These are phyloP conservation scores for Alternaria metachromatica DNA, from an alignment of 2,329 filamentous ascomycete species.

Conservation along the genomic window DNA sequence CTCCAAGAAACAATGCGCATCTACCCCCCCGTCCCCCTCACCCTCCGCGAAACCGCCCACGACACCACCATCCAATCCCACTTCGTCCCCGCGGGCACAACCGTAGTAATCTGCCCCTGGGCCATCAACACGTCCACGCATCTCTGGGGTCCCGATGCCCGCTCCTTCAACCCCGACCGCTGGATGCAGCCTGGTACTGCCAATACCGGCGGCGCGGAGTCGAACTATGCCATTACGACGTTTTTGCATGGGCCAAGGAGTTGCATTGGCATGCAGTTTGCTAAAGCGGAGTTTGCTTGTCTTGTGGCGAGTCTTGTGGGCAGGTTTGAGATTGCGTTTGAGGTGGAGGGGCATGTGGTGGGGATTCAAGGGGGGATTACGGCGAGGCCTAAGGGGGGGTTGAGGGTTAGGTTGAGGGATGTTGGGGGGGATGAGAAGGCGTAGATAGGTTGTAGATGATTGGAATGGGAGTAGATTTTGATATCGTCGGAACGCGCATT, in stretches of 20 bases:
- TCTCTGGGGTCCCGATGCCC: constrained; percentile 79
- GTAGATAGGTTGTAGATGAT: neutral
- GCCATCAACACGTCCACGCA: constrained; percentile 72
- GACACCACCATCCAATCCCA: constrained; percentile 72
- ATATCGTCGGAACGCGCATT: too few species aligned
- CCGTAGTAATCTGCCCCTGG: constrained; percentile 68
- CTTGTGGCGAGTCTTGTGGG: constrained; percentile 79
- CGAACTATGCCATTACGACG: constrained; percentile 79
- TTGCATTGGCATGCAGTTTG: constrained; percentile 84
- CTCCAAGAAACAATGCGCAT: constrained; percentile 79
- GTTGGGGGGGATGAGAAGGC: neutral
- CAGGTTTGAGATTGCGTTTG: constrained; percentile 72
- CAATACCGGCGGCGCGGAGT: constrained; percentile 73
- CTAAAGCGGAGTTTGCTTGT: constrained; percentile 83
- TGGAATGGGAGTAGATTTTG: too few species aligned
- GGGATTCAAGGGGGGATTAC: constrained; percentile 75
- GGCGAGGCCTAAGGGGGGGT: constrained; percentile 72
- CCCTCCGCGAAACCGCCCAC: constrained; percentile 68
- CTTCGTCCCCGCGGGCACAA: constrained; percentile 72
- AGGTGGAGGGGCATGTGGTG: constrained; percentile 65
- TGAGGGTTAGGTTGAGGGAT: constrained; percentile 69
- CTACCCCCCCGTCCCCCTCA: constrained; percentile 74
- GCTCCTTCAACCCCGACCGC: constrained; percentile 76
- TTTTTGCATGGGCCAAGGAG: constrained; percentile 86
- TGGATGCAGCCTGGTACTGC: constrained; percentile 53